Conservation (phyloP, 305 asterid genomes). For the Fraxinus sp. region DNA sequence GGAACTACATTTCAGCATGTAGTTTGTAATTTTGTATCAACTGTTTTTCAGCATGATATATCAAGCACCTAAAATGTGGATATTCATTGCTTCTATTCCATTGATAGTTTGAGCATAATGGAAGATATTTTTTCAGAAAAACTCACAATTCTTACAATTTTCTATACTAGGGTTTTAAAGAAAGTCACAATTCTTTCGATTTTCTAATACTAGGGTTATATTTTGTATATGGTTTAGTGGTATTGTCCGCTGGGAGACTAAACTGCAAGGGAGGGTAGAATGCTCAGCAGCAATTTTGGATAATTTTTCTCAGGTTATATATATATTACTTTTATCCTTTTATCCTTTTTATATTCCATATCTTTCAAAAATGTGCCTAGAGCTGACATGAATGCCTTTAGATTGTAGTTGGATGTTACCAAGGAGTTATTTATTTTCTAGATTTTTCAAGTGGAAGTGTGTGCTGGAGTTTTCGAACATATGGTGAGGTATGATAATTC, state of each 20-base stretch:
- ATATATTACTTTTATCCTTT: constrained; percentile 18
- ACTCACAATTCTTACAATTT: constrained; percentile 1
- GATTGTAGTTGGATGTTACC: constrained; percentile 92
- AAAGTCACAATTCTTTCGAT: neutral
- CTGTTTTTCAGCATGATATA: constrained; percentile 3
- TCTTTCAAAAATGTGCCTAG: constrained; percentile 12
- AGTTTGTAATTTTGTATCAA: neutral
- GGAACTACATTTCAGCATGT: neutral
- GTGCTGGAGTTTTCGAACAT: constrained; percentile 73
- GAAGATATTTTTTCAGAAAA: neutral
- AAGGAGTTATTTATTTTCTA: constrained; percentile 76
- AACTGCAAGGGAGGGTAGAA: constrained; percentile 77
- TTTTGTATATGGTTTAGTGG: constrained; percentile 54
- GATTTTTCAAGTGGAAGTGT: constrained; percentile 60
- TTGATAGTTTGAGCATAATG: constrained; percentile 16
- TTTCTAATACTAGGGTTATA: constrained; percentile 16
- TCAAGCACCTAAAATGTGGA: constrained; percentile 1
- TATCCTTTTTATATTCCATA: constrained; percentile 14
- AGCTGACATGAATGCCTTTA: constrained; percentile 34
- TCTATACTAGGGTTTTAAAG: neutral
- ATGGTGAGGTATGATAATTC: constrained; percentile 65
- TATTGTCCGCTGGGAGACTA: constrained; percentile 65
- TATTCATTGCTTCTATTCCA: neutral
- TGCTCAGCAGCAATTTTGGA: constrained; percentile 84
- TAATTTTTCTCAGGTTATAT: constrained; percentile 78